Evolutionary conservation across 2,329 filamentous ascomycete genomes (phyloP).

Genomic region (Achaetomium macrosporum): DNA sequence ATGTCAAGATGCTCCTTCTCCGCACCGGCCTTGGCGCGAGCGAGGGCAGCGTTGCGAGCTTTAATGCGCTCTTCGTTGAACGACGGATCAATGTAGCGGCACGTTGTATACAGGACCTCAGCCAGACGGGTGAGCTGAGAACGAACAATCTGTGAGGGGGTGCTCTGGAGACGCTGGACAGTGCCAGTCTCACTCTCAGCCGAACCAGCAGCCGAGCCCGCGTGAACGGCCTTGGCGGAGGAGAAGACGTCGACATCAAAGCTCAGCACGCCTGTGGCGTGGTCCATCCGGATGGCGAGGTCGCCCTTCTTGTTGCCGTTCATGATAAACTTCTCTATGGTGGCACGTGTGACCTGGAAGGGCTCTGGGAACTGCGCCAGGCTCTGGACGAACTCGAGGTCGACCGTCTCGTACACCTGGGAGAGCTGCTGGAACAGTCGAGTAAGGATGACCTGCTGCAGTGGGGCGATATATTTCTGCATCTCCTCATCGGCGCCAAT

Average conservation of each 20-base stretch:
- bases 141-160: constrained; percentile 93
- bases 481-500: constrained; percentile 93
- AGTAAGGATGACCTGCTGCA: constrained; percentile 97
- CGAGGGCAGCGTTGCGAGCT: constrained; percentile 72
- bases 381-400: constrained; percentile 86
- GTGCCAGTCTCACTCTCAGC: constrained; percentile 78
- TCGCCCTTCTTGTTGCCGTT: constrained; percentile 99
- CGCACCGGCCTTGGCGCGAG: constrained; percentile 78
- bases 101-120: constrained; percentile 86
- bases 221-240: constrained; percentile 84
- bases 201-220: constrained; percentile 77
- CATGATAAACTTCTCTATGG: constrained; percentile 99
- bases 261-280: constrained; percentile 88
- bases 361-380: constrained; percentile 94
- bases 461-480: constrained; percentile 91
- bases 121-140: constrained; percentile 88
- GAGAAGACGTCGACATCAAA: constrained; percentile 99
- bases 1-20: constrained; percentile 85
- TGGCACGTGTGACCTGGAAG: constrained; percentile 83
- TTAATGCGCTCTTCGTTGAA: constrained; percentile 78
- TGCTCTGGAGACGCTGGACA: constrained; percentile 94
- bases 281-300: constrained; percentile 90
- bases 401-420: constrained; percentile 97
- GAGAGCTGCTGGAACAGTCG: constrained; percentile 98
- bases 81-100: constrained; percentile 88